Base-by-base conservation (phyloP, 768 basidiomycete genomes). In the Royoungia palumana region DNA sequence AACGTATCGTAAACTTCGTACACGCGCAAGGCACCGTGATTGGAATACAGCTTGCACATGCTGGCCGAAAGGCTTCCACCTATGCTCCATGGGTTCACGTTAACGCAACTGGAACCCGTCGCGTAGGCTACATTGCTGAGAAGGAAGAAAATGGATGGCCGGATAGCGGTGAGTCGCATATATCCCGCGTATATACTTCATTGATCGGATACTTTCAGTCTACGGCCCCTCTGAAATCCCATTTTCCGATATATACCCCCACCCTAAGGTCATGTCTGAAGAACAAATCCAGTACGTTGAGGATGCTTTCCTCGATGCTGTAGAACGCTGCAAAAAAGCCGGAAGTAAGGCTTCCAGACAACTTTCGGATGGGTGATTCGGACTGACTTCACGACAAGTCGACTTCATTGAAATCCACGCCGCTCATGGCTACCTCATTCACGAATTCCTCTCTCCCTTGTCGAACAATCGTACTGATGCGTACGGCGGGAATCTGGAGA, bases 11-110 rank as follows among this genome's bases (percentile, higher is more conserved):
- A 42, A 73, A 87, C 49, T 91, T 92, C 60, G 75, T 75, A 14
- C 87, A 89, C 57, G 69, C 78, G 0, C 85, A 89, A 40, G 83
- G 80, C 9, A 77, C 83, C 1, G 73, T 77, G 41, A 82, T 93
- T 22, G 91, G 87, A 1, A 75, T 94, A 27, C 91, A 94, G 62
- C 79, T 94, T 17, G 79, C 81, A 0, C 89, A 93, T 62, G 87
- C 84, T 5, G 78, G 78, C 11, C 70, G 78, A 28, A 94, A 94
- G 63, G 83, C 85, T 0, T 83, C 80, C 9, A 85, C 81, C 0
- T 72, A 77, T 44, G 76, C 87, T 1, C 85, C 87, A 2, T 91
- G 85, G 85, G 74, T 86, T 22, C 73, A 66, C 47, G 46, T 61
- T 8, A 71, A 67, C 37, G 68, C 64, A 11, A 61, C 65, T 12